These are phyloP conservation scores for Puccinia coronata DNA, from an alignment of 1,284 basidiomycete species.

Conservation along the genomic window DNA sequence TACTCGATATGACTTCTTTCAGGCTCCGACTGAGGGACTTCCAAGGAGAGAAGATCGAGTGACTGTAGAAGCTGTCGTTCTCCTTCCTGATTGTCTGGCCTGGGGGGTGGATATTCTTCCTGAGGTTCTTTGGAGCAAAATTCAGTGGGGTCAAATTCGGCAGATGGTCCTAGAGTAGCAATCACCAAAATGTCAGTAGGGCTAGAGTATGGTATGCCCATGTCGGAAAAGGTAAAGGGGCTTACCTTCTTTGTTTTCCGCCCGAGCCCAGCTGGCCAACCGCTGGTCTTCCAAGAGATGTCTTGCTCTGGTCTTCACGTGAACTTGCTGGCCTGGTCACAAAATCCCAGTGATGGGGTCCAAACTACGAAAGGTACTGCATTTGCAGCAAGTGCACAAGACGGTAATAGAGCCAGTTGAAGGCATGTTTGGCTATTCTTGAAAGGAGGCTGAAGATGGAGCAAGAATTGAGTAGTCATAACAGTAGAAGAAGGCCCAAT, in stretches of 20 bases:
- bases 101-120: not conserved
- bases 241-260: not conserved
- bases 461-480: not conserved
- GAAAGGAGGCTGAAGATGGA: not conserved
- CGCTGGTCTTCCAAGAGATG: not conserved
- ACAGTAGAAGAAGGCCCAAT: not conserved
- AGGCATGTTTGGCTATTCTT: not conserved
- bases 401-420: not conserved
- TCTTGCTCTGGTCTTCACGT: not conserved
- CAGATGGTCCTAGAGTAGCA: not conserved
- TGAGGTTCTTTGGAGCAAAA: not conserved
- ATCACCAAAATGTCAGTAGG: too few species aligned
- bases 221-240: not conserved
- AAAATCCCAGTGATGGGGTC: not conserved
- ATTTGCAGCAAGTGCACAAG: not conserved
- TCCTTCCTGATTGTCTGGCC: not conserved
- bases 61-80: not conserved
- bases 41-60: not conserved
- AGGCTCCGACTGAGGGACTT: too few species aligned
- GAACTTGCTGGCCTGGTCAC: not conserved
- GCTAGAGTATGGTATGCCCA: not conserved
- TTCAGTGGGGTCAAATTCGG: not conserved
- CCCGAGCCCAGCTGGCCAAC: not conserved
- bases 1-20: too few species aligned
- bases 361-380: not conserved